A percentile compares a stretch with the other conserved stretches of the same genome.
Conservation (phyloP, 2,329 filamentous ascomycete species). For the Colletotrichum incanum region DNA sequence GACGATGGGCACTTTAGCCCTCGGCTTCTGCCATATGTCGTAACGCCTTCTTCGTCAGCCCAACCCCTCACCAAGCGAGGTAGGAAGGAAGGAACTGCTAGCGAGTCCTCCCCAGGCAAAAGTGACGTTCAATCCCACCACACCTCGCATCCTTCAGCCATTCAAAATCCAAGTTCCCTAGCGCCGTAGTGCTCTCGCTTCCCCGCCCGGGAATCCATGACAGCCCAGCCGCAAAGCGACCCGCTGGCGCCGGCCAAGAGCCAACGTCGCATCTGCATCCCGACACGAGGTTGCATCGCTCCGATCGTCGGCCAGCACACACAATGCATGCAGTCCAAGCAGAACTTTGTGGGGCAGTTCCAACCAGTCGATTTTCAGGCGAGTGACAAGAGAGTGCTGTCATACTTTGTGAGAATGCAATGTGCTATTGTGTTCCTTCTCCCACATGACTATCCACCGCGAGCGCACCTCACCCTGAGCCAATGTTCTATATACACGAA, state of each 20-base stretch:
- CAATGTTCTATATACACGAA: constrained; percentile 37
- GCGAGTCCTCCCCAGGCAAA: neutral
- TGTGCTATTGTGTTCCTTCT: neutral
- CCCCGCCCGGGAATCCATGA: neutral
- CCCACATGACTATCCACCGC: neutral
- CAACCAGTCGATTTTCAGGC: neutral
- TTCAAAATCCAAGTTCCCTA: neutral
- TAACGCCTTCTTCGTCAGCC: neutral
- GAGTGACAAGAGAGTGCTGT: neutral
- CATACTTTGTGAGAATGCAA: neutral
- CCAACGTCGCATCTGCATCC: constrained; percentile 5
- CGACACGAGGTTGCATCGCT: constrained; percentile 6
- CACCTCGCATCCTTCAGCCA: neutral
- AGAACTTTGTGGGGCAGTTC: neutral
- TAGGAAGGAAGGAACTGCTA: neutral
- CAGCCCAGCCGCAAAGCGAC: neutral
- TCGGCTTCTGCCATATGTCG: neutral
- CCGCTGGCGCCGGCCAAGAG: constrained; percentile 4
- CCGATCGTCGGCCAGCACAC: constrained; percentile 1
- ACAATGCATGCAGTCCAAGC: neutral
- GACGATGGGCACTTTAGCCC: neutral
- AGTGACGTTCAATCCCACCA: neutral
- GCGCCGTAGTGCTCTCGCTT: neutral
- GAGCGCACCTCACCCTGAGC: neutral
- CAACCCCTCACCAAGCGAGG: neutral